Base-by-base conservation (phyloP, 345 rosid genomes). In the Pistacia integerrima region DNA sequence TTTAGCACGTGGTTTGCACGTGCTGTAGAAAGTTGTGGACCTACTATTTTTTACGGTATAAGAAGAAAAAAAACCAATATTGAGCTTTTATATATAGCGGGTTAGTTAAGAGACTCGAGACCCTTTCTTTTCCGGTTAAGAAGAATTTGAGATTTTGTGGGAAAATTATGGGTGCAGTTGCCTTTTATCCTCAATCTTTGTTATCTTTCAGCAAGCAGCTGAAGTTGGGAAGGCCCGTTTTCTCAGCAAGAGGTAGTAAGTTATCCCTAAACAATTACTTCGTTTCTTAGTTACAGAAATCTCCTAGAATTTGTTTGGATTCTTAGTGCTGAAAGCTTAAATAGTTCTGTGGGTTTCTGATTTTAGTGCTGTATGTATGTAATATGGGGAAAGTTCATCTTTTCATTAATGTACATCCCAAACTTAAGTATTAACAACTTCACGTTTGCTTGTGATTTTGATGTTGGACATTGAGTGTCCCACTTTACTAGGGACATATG, bases 121-220 rank as follows among this genome's bases (percentile, higher is more conserved):
- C 49, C 49, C 49, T 49, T 35, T 10, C 1, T 3, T 38, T 41
- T 14, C 20, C 14, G 4, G 72, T n/a, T 35, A 33, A 28, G 22
- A 8, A 70, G 71, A 77, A 70, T 66, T 81, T 70, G 46, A 77
- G 44, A 63, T 73, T 64, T 56, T 56, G n/a, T 57, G 11, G 62
- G 57, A n/a, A 57, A 75, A 22, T 25, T 64, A 90, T 88, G 92
- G 85, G 61, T 72, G 73, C 80, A 12, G 76, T 56, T 61, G 82
- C 78, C 52, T 75, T 83, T 65, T 46, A 77, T 75, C 41, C 81
- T 77, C 80, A 72, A 5, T 70, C 83, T 65, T 59, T 51, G 76
- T 55, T 75, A 44, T 74, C 74, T 56, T 78, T 74, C 77, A 76
- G 67, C 73, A 77, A 73, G 63, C 85, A 83, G 72, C 77, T 71